phyloP scores from a whole-genome alignment of 2,329 filamentous ascomycete genomes.

The Penicillium sp. region DNA sequence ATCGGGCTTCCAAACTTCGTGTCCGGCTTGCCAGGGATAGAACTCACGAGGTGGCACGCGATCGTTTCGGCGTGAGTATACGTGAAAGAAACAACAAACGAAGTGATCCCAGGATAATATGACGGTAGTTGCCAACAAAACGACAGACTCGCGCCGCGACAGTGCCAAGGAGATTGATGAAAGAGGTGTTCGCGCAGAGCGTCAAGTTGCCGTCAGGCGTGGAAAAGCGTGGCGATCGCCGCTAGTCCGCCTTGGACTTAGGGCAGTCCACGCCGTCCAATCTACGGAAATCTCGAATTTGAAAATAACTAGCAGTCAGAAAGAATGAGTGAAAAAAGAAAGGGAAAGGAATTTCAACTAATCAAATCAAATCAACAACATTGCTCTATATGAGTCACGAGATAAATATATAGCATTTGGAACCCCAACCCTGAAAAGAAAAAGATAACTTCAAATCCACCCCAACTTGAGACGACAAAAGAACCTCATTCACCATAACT shows the following conservation, averaged over 20 bases:
- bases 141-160: not conserved
- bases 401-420: too few species aligned
- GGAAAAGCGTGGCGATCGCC: not conserved
- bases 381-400: too few species aligned
- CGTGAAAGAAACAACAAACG: not conserved
- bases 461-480: too few species aligned
- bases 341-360: too few species aligned
- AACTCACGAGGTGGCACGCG: constrained; percentile 25
- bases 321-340: too few species aligned
- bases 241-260: constrained; percentile 2
- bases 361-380: too few species aligned
- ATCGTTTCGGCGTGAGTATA: not conserved
- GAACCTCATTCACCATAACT: too few species aligned
- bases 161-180: not conserved
- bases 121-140: not conserved
- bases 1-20: not conserved
- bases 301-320: too few species aligned
- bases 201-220: not conserved
- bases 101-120: not conserved
- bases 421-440: too few species aligned
- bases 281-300: too few species aligned
- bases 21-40: constrained; percentile 21
- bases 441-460: too few species aligned
- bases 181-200: constrained; percentile 2
- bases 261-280: not conserved